Evolutionary conservation across 345 rosid genomes (phyloP).

Genomic region (Corchorus capsularis): DNA sequence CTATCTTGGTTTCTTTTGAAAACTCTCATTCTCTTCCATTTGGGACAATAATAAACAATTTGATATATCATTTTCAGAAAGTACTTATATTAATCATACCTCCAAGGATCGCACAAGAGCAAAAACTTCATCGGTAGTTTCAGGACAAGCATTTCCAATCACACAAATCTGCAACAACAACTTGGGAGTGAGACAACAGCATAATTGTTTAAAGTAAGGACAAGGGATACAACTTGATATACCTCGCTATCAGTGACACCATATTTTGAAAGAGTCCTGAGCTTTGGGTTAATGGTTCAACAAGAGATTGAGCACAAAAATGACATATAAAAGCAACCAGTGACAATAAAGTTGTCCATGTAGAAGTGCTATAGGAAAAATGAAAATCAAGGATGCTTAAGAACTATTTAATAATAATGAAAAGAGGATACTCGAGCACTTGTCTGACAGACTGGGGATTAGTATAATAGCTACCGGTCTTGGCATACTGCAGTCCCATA

Average conservation of each 20-base stretch:
- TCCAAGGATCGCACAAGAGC: constrained; percentile 78
- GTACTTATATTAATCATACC: constrained; percentile 38
- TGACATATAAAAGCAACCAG: constrained; percentile 12
- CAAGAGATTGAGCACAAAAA: constrained; percentile 25
- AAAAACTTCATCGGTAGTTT: constrained; percentile 70
- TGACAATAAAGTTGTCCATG: constrained; percentile 1
- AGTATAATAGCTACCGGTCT: constrained; percentile 44
- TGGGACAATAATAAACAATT: not conserved
- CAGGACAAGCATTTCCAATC: constrained; percentile 79
- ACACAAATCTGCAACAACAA: constrained; percentile 62
- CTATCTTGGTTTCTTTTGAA: not conserved
- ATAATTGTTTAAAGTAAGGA: constrained; percentile 11
- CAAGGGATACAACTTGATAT: constrained; percentile 31
- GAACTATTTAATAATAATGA: constrained; percentile 23
- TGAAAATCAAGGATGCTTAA: constrained; percentile 73
- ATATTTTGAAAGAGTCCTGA: constrained; percentile 52
- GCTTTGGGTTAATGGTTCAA: constrained; percentile 44
- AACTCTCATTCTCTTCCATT: not conserved
- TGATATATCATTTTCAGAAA: not conserved
- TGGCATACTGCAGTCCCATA: constrained; percentile 62
- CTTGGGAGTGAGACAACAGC: constrained; percentile 23
- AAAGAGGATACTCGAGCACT: constrained; percentile 80
- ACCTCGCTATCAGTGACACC: constrained; percentile 87
- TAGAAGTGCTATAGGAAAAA: constrained; percentile 8
- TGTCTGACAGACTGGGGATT: constrained; percentile 64